A percentile compares a stretch with the other conserved stretches of the same genome.
Evolutionary conservation across 257 asterid genomes (phyloP).

Genomic region (Nicotiana otophora): DNA sequence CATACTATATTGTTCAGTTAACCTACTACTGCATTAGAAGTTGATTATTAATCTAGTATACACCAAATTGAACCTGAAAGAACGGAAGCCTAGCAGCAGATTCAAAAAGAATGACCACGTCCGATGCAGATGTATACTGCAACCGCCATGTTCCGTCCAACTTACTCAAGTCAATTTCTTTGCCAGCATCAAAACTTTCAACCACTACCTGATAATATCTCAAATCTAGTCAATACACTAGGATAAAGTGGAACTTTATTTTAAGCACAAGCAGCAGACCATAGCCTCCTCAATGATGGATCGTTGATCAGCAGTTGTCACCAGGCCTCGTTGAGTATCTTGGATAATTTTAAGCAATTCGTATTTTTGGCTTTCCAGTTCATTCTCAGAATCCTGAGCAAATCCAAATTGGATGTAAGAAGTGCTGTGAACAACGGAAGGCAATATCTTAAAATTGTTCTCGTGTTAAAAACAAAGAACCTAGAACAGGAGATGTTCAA

Average conservation of each 20-base stretch:
- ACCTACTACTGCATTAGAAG: not conserved
- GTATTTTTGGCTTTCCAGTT: slow-evolving; percentile 54
- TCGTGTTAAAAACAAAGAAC: not conserved
- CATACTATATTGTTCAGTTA: not conserved
- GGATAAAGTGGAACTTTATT: not conserved
- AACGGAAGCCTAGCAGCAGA: slow-evolving; percentile 72
- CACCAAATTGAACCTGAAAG: slow-evolving; percentile 44
- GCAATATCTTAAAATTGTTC: not conserved
- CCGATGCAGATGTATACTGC: slow-evolving; percentile 86
- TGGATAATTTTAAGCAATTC: slow-evolving; percentile 56
- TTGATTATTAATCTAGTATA: slow-evolving; percentile 8
- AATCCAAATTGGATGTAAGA: not conserved
- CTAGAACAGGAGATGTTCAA: not conserved
- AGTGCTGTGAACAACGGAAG: not conserved
- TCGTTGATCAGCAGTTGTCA: slow-evolving; percentile 57
- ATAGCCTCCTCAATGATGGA: slow-evolving; percentile 73
- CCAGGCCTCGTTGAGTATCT: slow-evolving; percentile 77
- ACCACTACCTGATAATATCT: slow-evolving; percentile 43
- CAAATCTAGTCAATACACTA: not conserved
- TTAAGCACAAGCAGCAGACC: slow-evolving; percentile 23
- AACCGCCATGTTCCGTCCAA: slow-evolving; percentile 96
- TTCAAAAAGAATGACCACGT: slow-evolving; percentile 73
- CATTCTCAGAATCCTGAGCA: slow-evolving; percentile 35
- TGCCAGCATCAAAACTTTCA: slow-evolving; percentile 61
- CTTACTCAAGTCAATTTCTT: slow-evolving; percentile 41